Percentiles rank a stretch among this genome's conserved stretches.
Evolutionary conservation across 2,329 filamentous ascomycete genomes (phyloP).

Genomic region (Conoideocrella luteorostrata): DNA sequence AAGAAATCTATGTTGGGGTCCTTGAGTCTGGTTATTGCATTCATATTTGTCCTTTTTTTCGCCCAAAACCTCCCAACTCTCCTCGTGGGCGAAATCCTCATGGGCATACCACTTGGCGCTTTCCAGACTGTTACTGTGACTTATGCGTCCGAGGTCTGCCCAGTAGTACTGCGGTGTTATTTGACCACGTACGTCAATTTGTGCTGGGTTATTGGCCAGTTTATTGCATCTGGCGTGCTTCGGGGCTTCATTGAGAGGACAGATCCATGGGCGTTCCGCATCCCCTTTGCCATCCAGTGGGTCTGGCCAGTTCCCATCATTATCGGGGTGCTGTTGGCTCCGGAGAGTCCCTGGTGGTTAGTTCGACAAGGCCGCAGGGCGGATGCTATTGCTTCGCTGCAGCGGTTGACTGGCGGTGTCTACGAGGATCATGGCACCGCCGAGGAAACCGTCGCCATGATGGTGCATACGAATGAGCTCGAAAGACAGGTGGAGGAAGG

Average conservation of each 20-base stretch:
- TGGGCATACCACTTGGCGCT: constrained; percentile 40
- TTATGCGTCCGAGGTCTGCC: constrained; percentile 42
- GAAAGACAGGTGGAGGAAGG: no score
- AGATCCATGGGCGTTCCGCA: constrained; percentile 38
- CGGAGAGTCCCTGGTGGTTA: constrained; percentile 46
- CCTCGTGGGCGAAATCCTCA: constrained; percentile 38
- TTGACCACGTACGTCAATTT: constrained; percentile 43
- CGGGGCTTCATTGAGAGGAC: constrained; percentile 29
- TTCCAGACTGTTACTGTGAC: constrained; percentile 41
- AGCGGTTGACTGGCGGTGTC: constrained; percentile 34
- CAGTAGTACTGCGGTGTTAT: constrained; percentile 39
- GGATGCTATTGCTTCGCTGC: constrained; percentile 31
- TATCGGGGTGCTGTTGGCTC: constrained; percentile 35
- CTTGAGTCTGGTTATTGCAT: no score
- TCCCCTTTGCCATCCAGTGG: constrained; percentile 46
- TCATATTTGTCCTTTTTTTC: constrained; percentile 46
- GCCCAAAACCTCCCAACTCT: constrained; percentile 33
- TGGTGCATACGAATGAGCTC: constrained; percentile 44
- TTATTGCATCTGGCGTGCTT: constrained; percentile 38
- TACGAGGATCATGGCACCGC: constrained; percentile 25
- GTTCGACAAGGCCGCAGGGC: constrained; percentile 33
- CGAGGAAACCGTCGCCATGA: constrained; percentile 41
- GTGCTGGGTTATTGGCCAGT: constrained; percentile 44
- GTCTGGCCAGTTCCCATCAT: constrained; percentile 40
- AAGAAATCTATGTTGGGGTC: no score